Evolutionary conservation across 768 basidiomycete genomes (phyloP), one percentile per base, ranked within the genome.

Genomic region (Podaxis pistillaris): DNA sequence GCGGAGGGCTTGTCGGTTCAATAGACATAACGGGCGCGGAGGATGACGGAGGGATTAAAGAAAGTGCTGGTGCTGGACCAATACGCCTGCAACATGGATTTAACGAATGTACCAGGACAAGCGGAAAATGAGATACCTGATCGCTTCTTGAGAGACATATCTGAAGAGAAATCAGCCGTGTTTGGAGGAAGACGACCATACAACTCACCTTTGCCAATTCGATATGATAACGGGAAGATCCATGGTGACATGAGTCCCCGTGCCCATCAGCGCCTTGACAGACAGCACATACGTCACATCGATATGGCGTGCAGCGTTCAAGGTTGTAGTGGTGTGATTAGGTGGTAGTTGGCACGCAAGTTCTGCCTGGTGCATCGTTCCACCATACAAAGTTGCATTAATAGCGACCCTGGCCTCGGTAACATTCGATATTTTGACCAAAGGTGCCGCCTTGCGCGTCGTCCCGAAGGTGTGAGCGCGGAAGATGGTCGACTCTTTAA

Each of bases 161-260:
- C 92, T 92, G 64, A 37, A 62, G n/a, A 13, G 63, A n/a, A 58
- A 63, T 30, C 5, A 62, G 60, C 44, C 46, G 57, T 11, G 62
- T 37, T 50, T 38, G 41, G 8, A 41, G 22, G 41, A 63, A 58
- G 15, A 62, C 19, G 24, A 30, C n/a, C 15, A 41, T 12, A 28
- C 38, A 37, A 75, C 86, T 50, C 64, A 90, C 91, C 88, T 84
- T 67, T 89, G 90, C 92, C 92, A 94, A 67, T 93, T 93, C 4
- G 92, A 92, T 38, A 94, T 79, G 50, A 91, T 86, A 17, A 94
- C 82, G 17, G 92, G 92, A 28, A 94, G 75, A 30, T 92, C 90
- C 79, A 93, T 83, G 19, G 81, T 76, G 13, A 93, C 68, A 37
- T 85, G 83, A 53, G 83, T 76, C 4, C 86, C 86, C 4, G 83